Conservation (phyloP, 192 early-diverging fungal genomes). For the Coemansia sp. region DNA sequence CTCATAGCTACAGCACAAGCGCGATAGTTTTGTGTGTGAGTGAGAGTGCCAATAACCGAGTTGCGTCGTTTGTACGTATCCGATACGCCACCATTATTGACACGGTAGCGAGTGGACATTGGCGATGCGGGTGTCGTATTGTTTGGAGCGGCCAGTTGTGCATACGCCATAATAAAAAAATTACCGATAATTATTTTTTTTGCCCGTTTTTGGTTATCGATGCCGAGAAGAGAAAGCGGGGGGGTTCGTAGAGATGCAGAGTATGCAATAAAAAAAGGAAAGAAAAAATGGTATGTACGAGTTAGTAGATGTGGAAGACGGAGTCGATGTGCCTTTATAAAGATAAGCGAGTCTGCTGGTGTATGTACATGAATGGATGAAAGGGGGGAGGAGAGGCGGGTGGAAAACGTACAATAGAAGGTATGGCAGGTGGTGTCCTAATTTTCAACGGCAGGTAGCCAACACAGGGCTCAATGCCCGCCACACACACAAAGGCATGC, state of each 20-base stretch:
- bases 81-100: neutral
- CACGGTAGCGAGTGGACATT: conserved; percentile 11
- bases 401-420: conserved; percentile 2
- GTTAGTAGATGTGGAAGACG: neutral
- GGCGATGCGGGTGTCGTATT: conserved; percentile 10
- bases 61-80: conserved; percentile 42
- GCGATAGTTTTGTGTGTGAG: neutral
- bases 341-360: neutral
- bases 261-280: neutral
- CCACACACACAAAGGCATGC: conserved; percentile 10
- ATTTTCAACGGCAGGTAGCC: conserved; percentile 5
- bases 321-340: neutral
- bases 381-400: neutral
- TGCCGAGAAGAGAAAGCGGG: neutral
- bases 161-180: conserved; percentile 23
- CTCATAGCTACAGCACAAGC: conserved; percentile 52
- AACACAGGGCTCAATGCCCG: conserved; percentile 1
- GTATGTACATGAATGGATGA: neutral
- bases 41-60: conserved; percentile 29
- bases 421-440: conserved; percentile 7
- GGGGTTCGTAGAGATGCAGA: neutral
- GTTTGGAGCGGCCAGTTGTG: conserved; percentile 28
- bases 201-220: conserved; percentile 1
- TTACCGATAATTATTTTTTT: conserved; percentile 7
- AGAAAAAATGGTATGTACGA: neutral